These are phyloP conservation scores for Aspergillus mulundensis DNA, from an alignment of 495 filamentous ascomycete genomes.

Conservation along the genomic window DNA sequence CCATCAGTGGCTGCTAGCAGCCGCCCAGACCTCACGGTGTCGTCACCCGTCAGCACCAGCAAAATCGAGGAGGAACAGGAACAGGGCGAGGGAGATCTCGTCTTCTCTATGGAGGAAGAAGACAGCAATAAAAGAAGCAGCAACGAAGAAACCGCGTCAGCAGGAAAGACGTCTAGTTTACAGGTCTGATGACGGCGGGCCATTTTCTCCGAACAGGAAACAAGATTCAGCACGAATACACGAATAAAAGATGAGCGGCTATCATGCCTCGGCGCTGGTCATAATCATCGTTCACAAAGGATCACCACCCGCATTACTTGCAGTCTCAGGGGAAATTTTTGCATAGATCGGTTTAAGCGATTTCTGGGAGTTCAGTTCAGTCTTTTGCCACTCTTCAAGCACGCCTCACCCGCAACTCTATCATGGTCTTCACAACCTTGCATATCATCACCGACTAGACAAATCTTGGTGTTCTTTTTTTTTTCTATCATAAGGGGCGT, in stretches of 20 bases:
- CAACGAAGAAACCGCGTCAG: constrained; percentile 20
- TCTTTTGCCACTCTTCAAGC: not conserved
- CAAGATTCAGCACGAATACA: constrained; percentile 21
- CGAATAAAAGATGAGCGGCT: constrained; percentile 17
- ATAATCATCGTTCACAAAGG: constrained; percentile 12
- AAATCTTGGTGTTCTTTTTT: constrained; percentile 13
- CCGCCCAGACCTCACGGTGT: constrained; percentile 41
- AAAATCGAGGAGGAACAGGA: constrained; percentile 69
- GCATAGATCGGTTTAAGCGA: constrained; percentile 25
- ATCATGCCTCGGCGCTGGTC: constrained; percentile 9
- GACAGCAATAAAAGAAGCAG: constrained; percentile 45
- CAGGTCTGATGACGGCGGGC: constrained; percentile 13
- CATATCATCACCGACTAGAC: constrained; percentile 17
- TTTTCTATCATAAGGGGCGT: not conserved
- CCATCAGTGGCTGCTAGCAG: constrained; percentile 29
- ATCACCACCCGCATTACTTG: constrained; percentile 7
- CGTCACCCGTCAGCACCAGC: constrained; percentile 49
- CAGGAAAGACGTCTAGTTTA: constrained; percentile 17
- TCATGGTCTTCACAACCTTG: constrained; percentile 4
- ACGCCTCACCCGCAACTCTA: not conserved
- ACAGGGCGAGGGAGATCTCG: constrained; percentile 61
- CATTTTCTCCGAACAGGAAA: constrained; percentile 20
- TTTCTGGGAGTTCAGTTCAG: constrained; percentile 12
- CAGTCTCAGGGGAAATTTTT: constrained; percentile 13
- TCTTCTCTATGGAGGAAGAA: constrained; percentile 82